Percentiles rank a stretch among this genome's conserved stretches.
Conservation (phyloP, 1,284 basidiomycete species). For the Coniferiporia sulphurascens region DNA sequence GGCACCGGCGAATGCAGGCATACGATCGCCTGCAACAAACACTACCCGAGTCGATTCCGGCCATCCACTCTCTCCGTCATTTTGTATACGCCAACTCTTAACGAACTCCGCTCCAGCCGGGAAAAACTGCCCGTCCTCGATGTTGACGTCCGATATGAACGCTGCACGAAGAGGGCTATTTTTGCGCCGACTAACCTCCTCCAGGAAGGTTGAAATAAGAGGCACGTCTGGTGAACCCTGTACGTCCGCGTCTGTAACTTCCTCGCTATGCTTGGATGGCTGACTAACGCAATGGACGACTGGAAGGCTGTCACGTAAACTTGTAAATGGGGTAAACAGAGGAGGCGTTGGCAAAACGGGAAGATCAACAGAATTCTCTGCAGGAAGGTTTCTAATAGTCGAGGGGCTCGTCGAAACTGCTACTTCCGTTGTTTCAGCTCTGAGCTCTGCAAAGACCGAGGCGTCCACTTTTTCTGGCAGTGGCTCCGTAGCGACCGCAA, state of each 20-base stretch:
- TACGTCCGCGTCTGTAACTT: neutral
- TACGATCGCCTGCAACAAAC: slow-evolving; percentile 62
- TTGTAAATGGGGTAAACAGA: neutral
- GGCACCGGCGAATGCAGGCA: slow-evolving; percentile 31
- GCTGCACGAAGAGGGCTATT: slow-evolving; percentile 1
- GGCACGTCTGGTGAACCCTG: neutral
- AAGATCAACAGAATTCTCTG: neutral
- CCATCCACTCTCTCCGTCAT: slow-evolving; percentile 62
- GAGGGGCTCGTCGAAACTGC: slow-evolving; percentile 2
- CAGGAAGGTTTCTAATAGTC: neutral
- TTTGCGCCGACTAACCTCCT: neutral
- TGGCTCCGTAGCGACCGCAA: slow-evolving; percentile 15
- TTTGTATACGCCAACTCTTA: slow-evolving; percentile 74
- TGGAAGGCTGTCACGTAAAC: neutral
- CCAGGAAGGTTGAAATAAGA: slow-evolving; percentile 4
- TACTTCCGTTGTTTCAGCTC: slow-evolving; percentile 8
- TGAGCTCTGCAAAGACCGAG: slow-evolving; percentile 10
- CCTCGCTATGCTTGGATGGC: neutral
- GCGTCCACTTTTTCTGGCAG: slow-evolving; percentile 9
- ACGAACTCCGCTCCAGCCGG: slow-evolving; percentile 81
- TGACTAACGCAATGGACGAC: neutral
- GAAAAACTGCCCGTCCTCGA: slow-evolving; percentile 71
- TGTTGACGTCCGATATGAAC: slow-evolving; percentile 65
- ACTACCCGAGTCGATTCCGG: slow-evolving; percentile 59
- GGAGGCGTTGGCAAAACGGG: slow-evolving; percentile 11